These are phyloP conservation scores for Thraustochytrium striatum DNA, from an alignment of 352 stramenopile species.

Conservation along the genomic window DNA sequence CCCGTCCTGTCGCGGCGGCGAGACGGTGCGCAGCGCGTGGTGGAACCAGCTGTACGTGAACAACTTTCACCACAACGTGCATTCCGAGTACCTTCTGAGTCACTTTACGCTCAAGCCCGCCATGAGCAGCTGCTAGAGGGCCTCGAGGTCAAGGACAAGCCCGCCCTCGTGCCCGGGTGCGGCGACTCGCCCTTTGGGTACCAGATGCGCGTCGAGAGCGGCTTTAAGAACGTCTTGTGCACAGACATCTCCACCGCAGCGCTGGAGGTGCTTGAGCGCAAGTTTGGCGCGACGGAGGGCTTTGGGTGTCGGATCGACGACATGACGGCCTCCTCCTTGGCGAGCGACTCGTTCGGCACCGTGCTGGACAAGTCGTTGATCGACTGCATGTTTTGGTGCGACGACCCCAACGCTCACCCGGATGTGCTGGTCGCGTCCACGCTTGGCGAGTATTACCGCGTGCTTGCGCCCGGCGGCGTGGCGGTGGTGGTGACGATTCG, in stretches of 20 bases:
- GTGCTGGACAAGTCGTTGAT: slow-evolving; percentile 31
- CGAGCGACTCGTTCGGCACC: background rate
- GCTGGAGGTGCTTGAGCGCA: background rate
- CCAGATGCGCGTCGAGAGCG: background rate
- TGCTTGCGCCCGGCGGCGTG: background rate
- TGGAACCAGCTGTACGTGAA: slow-evolving; percentile 18
- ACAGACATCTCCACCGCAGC: slow-evolving; percentile 16
- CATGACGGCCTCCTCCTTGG: background rate
- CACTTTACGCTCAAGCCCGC: background rate
- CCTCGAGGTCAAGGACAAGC: background rate
- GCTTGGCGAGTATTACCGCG: background rate
- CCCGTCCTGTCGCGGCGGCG: background rate
- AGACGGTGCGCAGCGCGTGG: background rate
- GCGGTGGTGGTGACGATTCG: background rate
- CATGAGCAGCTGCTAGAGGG: background rate
- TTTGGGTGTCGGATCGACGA: slow-evolving; percentile 7
- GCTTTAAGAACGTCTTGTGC: background rate
- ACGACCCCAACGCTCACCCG: background rate
- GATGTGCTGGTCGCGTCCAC: background rate
- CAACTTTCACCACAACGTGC: background rate
- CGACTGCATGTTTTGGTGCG: slow-evolving; percentile 34
- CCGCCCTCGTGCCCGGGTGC: slow-evolving; percentile 17
- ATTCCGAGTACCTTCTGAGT: slow-evolving; percentile 25
- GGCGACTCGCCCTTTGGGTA: slow-evolving; percentile 13
- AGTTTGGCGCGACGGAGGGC: background rate